These are phyloP conservation scores for Aristolochia fimbriata DNA, from an alignment of 164 flowering plant genomes.

Conservation along the genomic window DNA sequence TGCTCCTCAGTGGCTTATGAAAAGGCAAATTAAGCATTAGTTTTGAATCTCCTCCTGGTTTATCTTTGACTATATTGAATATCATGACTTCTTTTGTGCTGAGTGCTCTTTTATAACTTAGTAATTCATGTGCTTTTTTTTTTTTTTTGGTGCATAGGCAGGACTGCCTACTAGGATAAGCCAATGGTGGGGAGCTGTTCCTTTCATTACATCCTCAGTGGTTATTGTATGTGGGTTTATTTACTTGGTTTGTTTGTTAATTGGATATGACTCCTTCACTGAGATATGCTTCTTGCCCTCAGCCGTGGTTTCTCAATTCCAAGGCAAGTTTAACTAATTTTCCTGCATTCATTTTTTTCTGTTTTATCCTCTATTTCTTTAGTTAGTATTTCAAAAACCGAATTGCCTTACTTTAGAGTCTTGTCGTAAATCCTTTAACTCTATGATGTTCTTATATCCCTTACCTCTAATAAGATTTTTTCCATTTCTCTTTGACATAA, in stretches of 20 bases:
- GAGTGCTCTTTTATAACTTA: background rate
- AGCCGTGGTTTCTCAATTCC: slow-evolving; percentile 55
- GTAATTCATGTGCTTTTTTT: no score
- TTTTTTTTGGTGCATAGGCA: slow-evolving; percentile 35
- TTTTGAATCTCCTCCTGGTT: no score
- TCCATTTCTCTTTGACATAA: background rate
- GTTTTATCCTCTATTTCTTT: background rate
- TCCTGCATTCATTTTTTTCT: background rate
- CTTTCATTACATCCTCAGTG: slow-evolving; percentile 77
- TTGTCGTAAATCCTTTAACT: background rate
- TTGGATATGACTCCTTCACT: slow-evolving; percentile 84
- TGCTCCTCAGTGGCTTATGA: no score
- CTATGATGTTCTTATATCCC: background rate
- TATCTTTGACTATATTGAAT: background rate
- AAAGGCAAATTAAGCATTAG: no score
- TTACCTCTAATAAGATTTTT: background rate
- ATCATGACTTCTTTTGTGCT: background rate
- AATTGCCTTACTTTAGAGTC: background rate
- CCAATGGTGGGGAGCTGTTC: slow-evolving; percentile 91
- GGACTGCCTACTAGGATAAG: slow-evolving; percentile 63
- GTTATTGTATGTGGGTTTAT: slow-evolving; percentile 64
- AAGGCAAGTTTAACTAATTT: slow-evolving; percentile 40
- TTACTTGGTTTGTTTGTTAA: slow-evolving; percentile 77
- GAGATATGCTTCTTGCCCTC: slow-evolving; percentile 87
- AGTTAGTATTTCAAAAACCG: background rate